Percentiles rank a stretch among this genome's conserved stretches.
These are phyloP conservation scores for Lepidium sativum DNA, from an alignment of 345 rosid genomes.

Conservation along the genomic window DNA sequence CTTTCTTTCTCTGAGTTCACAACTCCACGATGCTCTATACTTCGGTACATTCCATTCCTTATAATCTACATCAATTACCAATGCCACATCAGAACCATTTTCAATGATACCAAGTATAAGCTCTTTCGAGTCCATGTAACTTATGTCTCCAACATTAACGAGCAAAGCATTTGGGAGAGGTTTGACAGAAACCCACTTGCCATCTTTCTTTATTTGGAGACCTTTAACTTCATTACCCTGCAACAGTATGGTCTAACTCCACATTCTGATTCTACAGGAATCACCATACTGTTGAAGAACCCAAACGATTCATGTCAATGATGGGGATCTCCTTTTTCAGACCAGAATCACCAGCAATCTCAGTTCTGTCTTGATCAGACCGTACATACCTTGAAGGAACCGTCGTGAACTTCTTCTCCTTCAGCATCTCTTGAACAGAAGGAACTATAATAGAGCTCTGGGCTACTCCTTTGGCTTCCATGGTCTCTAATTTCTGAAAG, in stretches of 20 bases:
- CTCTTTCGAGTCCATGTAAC: background rate
- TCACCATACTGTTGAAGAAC: too few species aligned
- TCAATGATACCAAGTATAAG: background rate
- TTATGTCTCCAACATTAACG: slow-evolving; percentile 14
- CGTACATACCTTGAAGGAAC: too few species aligned
- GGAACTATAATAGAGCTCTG: slow-evolving; percentile 15
- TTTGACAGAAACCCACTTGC: slow-evolving; percentile 26
- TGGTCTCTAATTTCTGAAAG: background rate
- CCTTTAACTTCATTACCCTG: slow-evolving; percentile 37
- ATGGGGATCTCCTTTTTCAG: too few species aligned
- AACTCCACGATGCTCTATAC: slow-evolving; percentile 30
- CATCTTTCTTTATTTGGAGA: slow-evolving; percentile 44
- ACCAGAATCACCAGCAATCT: too few species aligned
- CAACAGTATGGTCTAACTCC: slow-evolving; percentile 43
- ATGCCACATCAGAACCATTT: background rate
- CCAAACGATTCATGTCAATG: too few species aligned
- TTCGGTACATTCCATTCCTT: slow-evolving; percentile 31
- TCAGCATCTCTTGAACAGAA: slow-evolving; percentile 23
- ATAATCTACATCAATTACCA: slow-evolving; percentile 23
- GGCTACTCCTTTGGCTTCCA: background rate
- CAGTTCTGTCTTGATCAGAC: too few species aligned
- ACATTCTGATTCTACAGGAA: too few species aligned
- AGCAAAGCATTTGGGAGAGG: slow-evolving; percentile 14
- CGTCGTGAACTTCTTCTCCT: background rate
- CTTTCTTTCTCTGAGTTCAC: slow-evolving; percentile 31